A percentile compares a stretch with the other conserved stretches of the same genome.
These are phyloP conservation scores for Mucor racemosus DNA, from an alignment of 371 early-diverging fungal species.

Conservation along the genomic window DNA sequence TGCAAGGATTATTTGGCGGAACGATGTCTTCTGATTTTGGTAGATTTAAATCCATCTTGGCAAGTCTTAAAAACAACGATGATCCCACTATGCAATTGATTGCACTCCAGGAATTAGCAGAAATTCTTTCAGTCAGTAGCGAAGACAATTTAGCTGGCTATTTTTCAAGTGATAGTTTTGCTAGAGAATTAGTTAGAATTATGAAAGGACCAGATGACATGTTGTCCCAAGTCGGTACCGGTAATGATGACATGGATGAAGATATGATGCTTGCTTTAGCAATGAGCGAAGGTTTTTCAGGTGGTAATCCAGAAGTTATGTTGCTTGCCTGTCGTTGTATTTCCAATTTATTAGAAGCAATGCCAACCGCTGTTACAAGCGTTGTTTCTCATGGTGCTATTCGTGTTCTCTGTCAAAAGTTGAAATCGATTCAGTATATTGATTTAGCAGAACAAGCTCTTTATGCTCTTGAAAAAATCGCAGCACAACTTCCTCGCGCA, in stretches of 20 bases:
- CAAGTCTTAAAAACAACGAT: conserved; percentile 51
- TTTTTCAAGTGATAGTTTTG: conserved; percentile 61
- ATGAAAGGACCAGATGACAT: conserved; percentile 55
- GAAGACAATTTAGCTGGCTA: conserved; percentile 68
- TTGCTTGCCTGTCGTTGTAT: conserved; percentile 88
- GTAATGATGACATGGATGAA: conserved; percentile 37
- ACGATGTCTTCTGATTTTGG: conserved; percentile 52
- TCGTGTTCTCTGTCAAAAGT: conserved; percentile 73
- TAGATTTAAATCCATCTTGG: conserved; percentile 54
- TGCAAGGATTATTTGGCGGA: conserved; percentile 54
- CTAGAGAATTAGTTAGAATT: conserved; percentile 60
- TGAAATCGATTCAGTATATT: conserved; percentile 86
- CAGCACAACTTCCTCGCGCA: conserved; percentile 71
- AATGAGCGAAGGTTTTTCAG: conserved; percentile 49
- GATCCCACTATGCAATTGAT: conserved; percentile 70
- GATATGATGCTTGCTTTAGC: conserved; percentile 55
- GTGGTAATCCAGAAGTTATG: conserved; percentile 75
- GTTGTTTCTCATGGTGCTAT: conserved; percentile 77
- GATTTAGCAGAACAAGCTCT: conserved; percentile 92
- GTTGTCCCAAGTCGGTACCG: conserved; percentile 6
- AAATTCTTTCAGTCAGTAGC: conserved; percentile 70
- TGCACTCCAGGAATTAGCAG: conserved; percentile 71
- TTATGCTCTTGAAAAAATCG: conserved; percentile 74
- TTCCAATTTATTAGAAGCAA: conserved; percentile 86
- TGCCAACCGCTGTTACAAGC: conserved; percentile 71